Conservation (phyloP, 768 basidiomycete genomes). For the Naganishia antarctica region DNA sequence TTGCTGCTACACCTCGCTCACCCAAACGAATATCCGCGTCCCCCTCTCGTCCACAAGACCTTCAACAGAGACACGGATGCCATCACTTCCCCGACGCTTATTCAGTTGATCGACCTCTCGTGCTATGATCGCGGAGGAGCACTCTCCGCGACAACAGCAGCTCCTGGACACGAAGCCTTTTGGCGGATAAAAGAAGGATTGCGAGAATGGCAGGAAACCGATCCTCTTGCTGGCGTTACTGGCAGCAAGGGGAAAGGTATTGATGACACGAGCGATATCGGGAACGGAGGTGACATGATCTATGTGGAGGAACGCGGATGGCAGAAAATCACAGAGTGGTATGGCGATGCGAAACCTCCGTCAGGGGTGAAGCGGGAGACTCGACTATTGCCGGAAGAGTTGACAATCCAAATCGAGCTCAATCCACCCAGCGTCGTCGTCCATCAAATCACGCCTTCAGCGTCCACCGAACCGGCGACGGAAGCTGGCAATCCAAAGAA, state of each 20-base stretch:
- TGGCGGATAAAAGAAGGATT: slow-evolving; percentile 23
- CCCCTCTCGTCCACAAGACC: not conserved
- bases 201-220: slow-evolving; percentile 9
- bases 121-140: not conserved
- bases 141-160: slow-evolving; percentile 8
- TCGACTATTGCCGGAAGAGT: not conserved
- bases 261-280: not conserved
- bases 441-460: slow-evolving; percentile 50
- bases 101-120: slow-evolving; percentile 1
- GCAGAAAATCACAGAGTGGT: slow-evolving; percentile 29
- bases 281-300: slow-evolving; percentile 21
- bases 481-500: not conserved
- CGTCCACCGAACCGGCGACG: slow-evolving; percentile 39
- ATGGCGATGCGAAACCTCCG: slow-evolving; percentile 2
- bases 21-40: slow-evolving; percentile 19
- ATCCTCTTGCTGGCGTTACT: not conserved
- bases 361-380: slow-evolving; percentile 11
- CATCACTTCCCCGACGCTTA: not conserved
- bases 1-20: slow-evolving; percentile 25
- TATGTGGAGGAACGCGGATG: slow-evolving; percentile 22
- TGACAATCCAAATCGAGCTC: slow-evolving; percentile 61
- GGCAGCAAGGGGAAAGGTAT: slow-evolving; percentile 18
- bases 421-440: slow-evolving; percentile 64
- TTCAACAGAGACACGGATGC: slow-evolving; percentile 1
- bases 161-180: slow-evolving; percentile 15